These are phyloP conservation scores for Lupinus albus DNA, from an alignment of 306 rosid genomes.

Conservation along the genomic window DNA sequence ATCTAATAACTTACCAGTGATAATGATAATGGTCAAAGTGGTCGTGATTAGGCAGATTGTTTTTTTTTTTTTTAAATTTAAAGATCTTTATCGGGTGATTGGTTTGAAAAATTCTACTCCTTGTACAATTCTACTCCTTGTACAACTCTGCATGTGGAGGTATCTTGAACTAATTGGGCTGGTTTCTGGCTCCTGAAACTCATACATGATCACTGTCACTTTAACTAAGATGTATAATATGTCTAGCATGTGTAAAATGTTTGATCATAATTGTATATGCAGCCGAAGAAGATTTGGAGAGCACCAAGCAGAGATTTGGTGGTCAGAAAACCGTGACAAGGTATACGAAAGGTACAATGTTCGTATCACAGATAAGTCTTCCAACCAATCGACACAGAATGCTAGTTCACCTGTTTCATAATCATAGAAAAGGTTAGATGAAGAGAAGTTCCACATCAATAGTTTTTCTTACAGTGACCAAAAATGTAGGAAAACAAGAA, in stretches of 20 bases:
- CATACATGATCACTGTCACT: not conserved
- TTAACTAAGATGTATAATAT: not conserved
- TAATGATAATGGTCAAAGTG: not conserved
- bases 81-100: not conserved
- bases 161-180: not conserved
- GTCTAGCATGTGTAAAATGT: not conserved
- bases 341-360: slow-evolving; percentile 89
- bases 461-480: slow-evolving; percentile 56
- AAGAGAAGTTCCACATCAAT: slow-evolving; percentile 51
- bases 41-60: not conserved
- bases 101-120: not conserved
- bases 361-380: slow-evolving; percentile 70
- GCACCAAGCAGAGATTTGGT: slow-evolving; percentile 99
- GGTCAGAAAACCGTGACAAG: slow-evolving; percentile 91
- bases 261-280: slow-evolving; percentile 43
- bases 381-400: slow-evolving; percentile 64
- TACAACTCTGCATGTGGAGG: not conserved
- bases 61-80: not conserved
- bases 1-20: not conserved
- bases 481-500: slow-evolving; percentile 46
- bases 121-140: slow-evolving; percentile 2
- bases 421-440: slow-evolving; percentile 53
- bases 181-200: too few relatives aligned
- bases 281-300: slow-evolving; percentile 98
- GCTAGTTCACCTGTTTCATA: slow-evolving; percentile 66